These are phyloP conservation scores for Yamadazyma aaseri DNA, from an alignment of 1,139 yeast genomes.

Conservation along the genomic window DNA sequence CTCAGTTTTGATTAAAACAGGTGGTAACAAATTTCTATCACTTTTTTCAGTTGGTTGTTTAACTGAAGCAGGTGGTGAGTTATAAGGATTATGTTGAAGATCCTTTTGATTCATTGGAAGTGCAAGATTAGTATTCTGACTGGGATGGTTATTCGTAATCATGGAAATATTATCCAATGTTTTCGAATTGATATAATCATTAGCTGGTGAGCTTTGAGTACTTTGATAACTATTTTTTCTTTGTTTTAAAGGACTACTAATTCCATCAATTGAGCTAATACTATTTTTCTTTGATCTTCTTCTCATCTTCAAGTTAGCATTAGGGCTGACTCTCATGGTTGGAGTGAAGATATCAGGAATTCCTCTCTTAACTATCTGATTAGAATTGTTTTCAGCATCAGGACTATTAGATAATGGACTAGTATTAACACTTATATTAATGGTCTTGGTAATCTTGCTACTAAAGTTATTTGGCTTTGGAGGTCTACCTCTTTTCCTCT, in stretches of 20 bases:
- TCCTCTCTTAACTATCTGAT: conserved; percentile 41
- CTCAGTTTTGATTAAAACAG: conserved; percentile 23
- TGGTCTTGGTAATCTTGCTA: conserved; percentile 40
- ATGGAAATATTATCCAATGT: conserved; percentile 36
- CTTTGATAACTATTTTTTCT: conserved; percentile 5
- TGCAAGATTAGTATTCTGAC: conserved; percentile 5
- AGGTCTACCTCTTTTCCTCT: conserved; percentile 48
- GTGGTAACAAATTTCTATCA: conserved; percentile 30
- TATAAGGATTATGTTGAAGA: conserved; percentile 8
- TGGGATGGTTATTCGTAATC: conserved; percentile 20
- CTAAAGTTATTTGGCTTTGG: conserved; percentile 45
- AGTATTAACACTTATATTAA: conserved; percentile 44
- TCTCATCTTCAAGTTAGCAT: conserved; percentile 14
- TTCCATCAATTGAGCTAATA: conserved; percentile 12
- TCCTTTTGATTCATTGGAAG: background rate
- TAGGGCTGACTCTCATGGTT: conserved; percentile 46
- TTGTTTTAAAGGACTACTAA: conserved; percentile 6
- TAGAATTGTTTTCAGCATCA: conserved; percentile 36
- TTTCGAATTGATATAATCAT: conserved; percentile 26
- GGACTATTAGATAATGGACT: conserved; percentile 31
- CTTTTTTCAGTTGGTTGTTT: conserved; percentile 7
- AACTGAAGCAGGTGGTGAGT: conserved; percentile 21
- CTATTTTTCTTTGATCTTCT: conserved; percentile 15
- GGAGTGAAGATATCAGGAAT: conserved; percentile 50
- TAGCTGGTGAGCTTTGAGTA: conserved; percentile 10